A percentile compares a stretch with the other conserved stretches of the same genome.
Evolutionary conservation across 345 rosid genomes (phyloP).

Genomic region (Brassica incana): DNA sequence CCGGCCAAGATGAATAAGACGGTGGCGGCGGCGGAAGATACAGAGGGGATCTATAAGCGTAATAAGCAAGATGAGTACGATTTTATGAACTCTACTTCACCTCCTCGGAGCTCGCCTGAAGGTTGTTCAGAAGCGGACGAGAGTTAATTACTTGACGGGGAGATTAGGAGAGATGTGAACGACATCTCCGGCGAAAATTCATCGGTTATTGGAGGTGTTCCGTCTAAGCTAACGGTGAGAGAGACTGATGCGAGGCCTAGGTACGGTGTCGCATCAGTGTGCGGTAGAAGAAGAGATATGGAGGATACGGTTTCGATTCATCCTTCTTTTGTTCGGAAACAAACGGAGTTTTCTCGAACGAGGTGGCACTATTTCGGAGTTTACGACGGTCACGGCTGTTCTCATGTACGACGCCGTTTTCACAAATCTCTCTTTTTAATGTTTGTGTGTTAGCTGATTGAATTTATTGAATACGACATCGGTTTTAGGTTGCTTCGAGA

Average conservation of each 20-base stretch:
- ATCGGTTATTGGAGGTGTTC: neutral
- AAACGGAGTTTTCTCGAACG: conserved; percentile 12
- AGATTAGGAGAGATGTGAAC: neutral
- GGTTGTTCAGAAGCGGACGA: conserved; percentile 7
- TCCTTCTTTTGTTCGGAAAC: conserved; percentile 47
- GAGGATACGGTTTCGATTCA: conserved; percentile 72
- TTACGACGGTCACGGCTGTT: conserved; percentile 79
- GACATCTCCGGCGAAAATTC: neutral
- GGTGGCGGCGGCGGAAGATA: neutral
- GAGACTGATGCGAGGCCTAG: conserved; percentile 40
- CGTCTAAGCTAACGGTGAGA: conserved; percentile 1
- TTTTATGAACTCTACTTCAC: conserved; percentile 22
- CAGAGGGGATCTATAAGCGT: conserved; percentile 41
- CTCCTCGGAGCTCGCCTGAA: conserved; percentile 35
- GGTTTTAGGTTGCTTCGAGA: conserved; percentile 55
- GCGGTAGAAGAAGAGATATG: conserved; percentile 86
- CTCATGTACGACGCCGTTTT: conserved; percentile 50
- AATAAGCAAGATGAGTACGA: conserved; percentile 39
- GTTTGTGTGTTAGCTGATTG: neutral
- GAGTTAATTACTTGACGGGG: neutral
- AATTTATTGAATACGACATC: neutral
- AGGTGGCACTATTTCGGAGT: conserved; percentile 70
- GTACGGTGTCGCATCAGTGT: conserved; percentile 69
- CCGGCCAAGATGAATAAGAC: neutral
- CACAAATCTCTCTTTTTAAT: neutral